phyloP scores from a whole-genome alignment of 169 alveolate species.

The Miamiensis avidus region DNA sequence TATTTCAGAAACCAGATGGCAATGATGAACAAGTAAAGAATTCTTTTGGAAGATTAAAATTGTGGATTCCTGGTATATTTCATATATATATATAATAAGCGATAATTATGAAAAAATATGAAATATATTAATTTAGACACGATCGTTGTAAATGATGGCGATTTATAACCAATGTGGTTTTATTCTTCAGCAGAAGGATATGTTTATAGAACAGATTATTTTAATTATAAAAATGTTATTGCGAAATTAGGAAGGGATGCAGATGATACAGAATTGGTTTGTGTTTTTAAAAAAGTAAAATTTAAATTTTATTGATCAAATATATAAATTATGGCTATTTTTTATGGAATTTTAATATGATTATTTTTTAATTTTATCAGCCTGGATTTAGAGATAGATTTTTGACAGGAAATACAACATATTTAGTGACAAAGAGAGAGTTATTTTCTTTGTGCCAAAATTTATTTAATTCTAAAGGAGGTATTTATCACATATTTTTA shows the following conservation, averaged over 20 bases:
- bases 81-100: not conserved
- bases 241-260: constrained; percentile 71
- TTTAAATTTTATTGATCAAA: constrained; percentile 39
- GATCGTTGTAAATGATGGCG: constrained; percentile 66
- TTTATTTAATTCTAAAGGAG: constrained; percentile 12
- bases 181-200: constrained; percentile 77
- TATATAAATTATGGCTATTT: constrained; percentile 26
- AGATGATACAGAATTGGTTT: constrained; percentile 73
- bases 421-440: constrained; percentile 58
- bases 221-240: constrained; percentile 66
- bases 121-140: constrained; percentile 44
- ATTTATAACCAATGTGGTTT: constrained; percentile 75
- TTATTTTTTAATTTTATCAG: not conserved
- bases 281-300: constrained; percentile 64
- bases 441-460: constrained; percentile 33
- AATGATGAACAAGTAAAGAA: not conserved
- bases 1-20: not conserved
- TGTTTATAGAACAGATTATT: constrained; percentile 73
- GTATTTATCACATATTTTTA: not conserved
- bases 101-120: no score
- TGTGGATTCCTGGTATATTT: not conserved
- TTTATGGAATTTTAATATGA: no score
- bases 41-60: not conserved
- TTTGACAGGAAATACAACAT: constrained; percentile 38
- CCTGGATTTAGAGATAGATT: not conserved